Evolutionary conservation across 2,329 filamentous ascomycete species (phyloP).

Genomic region (Talaromyces sp.): DNA sequence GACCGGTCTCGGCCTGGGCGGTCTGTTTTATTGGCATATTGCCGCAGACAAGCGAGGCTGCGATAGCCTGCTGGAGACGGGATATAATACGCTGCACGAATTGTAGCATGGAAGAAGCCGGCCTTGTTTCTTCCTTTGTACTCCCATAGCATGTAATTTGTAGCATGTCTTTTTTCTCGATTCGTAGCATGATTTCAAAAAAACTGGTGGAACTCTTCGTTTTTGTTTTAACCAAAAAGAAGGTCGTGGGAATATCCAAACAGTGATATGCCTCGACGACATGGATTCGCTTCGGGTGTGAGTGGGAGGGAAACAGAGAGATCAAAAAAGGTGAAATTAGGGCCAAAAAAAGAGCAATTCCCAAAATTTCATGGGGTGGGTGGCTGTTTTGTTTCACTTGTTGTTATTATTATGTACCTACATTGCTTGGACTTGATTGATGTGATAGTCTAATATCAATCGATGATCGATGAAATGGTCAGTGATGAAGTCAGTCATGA

Average conservation of each 20-base stretch:
- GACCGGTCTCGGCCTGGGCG: constrained; percentile 64
- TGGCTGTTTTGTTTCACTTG: background rate
- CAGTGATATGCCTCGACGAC: background rate
- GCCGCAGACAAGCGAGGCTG: constrained; percentile 59
- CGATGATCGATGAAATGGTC: no score
- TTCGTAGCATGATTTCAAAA: background rate
- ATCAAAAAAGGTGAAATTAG: background rate
- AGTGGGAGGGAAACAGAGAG: background rate
- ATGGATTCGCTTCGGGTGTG: background rate
- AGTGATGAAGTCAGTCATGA: background rate
- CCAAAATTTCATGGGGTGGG: background rate
- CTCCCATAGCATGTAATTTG: background rate
- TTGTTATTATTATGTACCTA: background rate
- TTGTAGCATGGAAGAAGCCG: constrained; percentile 16
- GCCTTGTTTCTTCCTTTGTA: background rate
- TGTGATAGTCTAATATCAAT: background rate
- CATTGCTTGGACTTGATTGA: background rate
- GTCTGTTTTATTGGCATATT: constrained; percentile 79
- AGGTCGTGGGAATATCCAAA: background rate
- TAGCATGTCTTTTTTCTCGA: background rate
- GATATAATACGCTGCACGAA: constrained; percentile 51
- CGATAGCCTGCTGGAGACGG: constrained; percentile 56
- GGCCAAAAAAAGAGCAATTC: background rate
- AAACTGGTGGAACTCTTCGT: background rate
- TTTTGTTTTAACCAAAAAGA: background rate